A percentile compares a stretch with the other conserved stretches of the same genome.
phyloP scores from a whole-genome alignment of 1,284 basidiomycete genomes.

The Moesziomyces parantarcticus region DNA sequence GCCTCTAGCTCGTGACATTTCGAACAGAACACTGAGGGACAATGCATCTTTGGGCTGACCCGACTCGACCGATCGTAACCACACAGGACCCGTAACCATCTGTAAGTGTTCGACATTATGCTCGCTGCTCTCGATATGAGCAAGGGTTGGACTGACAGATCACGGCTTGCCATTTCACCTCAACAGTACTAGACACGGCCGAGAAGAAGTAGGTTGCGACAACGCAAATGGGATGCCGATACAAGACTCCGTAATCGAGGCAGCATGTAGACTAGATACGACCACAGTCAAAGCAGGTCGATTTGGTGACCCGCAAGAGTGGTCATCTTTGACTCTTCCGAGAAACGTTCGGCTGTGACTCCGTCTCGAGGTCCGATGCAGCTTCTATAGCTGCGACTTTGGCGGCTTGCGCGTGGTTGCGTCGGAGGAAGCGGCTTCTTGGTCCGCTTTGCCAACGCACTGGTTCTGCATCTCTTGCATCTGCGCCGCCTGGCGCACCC shows the following conservation, averaged over 20 bases:
- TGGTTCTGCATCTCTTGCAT: constrained; percentile 4
- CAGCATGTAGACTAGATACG: too few species aligned
- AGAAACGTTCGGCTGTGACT: too few species aligned
- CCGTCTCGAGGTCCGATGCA: too few species aligned
- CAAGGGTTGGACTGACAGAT: neutral
- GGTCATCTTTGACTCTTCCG: too few species aligned
- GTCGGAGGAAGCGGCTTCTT: constrained; percentile 29
- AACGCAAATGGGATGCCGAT: too few species aligned
- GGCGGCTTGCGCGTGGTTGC: constrained; percentile 1
- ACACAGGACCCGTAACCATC: constrained; percentile 49
- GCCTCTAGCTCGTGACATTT: neutral
- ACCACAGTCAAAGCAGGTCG: too few species aligned
- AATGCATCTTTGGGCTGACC: neutral
- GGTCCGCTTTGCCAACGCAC: constrained; percentile 34
- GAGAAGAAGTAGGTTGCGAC: constrained; percentile 44
- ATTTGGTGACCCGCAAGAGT: too few species aligned
- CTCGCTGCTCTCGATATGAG: neutral
- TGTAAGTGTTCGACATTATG: constrained; percentile 19
- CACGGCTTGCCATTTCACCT: too few species aligned
- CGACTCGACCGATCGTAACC: neutral
- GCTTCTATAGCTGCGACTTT: neutral
- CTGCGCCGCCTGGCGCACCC: neutral
- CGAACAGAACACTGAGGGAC: neutral
- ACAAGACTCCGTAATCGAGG: too few species aligned
- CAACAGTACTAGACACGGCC: constrained; percentile 51